These are phyloP conservation scores for Syzygium malaccense DNA, from an alignment of 441 rosid genomes.

Conservation along the genomic window DNA sequence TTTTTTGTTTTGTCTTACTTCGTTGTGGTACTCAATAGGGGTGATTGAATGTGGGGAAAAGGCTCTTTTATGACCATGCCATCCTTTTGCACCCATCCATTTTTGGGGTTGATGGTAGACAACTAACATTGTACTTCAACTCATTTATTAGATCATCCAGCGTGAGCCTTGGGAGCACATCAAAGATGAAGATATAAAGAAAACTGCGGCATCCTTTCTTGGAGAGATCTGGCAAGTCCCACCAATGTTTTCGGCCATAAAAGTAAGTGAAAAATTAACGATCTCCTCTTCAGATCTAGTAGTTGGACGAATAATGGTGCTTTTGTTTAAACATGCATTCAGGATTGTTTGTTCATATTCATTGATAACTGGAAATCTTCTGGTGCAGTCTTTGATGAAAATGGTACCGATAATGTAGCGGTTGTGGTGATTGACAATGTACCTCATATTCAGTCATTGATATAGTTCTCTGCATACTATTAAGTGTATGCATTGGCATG, in stretches of 20 bases:
- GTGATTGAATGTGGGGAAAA: neutral
- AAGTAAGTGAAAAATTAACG: constrained; percentile 39
- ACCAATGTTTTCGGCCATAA: constrained; percentile 98
- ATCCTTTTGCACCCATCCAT: neutral
- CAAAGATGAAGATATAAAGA: constrained; percentile 73
- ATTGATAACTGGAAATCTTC: neutral
- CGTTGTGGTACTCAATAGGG: neutral
- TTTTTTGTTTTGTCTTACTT: neutral
- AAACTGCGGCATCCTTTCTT: constrained; percentile 63
- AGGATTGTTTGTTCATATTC: neutral
- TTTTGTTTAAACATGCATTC: neutral
- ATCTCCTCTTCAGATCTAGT: neutral
- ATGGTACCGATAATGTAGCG: neutral
- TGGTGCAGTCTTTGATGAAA: neutral
- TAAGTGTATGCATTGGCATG: neutral
- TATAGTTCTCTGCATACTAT: neutral
- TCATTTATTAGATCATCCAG: constrained; percentile 56
- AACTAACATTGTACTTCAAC: neutral
- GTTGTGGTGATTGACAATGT: neutral
- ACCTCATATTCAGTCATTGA: neutral
- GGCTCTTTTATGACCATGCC: neutral
- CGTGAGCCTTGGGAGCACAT: constrained; percentile 98
- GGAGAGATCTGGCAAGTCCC: constrained; percentile 99
- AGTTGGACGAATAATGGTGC: neutral
- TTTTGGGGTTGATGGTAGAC: neutral